Conservation (phyloP, 305 asterid species). For the Salvia sclarea region DNA sequence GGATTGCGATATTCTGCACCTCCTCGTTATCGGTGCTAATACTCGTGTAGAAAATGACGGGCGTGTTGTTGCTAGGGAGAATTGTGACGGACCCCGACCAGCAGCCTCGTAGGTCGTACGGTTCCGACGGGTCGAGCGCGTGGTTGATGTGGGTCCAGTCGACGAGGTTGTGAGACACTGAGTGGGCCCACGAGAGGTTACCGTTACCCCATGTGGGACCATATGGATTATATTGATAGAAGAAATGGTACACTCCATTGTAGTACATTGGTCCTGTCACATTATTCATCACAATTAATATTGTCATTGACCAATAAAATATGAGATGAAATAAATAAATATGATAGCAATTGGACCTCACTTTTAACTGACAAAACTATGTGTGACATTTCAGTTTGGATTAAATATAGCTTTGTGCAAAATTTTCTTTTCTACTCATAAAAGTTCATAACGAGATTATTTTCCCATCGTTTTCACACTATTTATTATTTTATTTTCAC, state of each 20-base stretch:
- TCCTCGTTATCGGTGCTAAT: constrained; percentile 23
- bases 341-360: too few species aligned
- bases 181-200: constrained; percentile 66
- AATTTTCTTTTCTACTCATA: too few species aligned
- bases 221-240: constrained; percentile 70
- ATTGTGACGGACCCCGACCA: constrained; percentile 71
- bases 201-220: constrained; percentile 57
- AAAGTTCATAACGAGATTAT: too few species aligned
- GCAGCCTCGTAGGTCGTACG: constrained; percentile 54
- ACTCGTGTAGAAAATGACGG: constrained; percentile 62
- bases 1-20: constrained; percentile 61
- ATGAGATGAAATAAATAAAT: too few species aligned
- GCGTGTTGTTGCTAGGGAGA: constrained; percentile 41
- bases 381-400: too few species aligned
- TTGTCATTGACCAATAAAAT: too few species aligned
- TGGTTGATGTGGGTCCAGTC: constrained; percentile 56
- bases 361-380: too few species aligned
- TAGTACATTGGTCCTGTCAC: constrained; percentile 58
- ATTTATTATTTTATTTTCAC: too few species aligned
- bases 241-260: constrained; percentile 66
- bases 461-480: too few species aligned
- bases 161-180: constrained; percentile 60
- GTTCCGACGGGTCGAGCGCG: constrained; percentile 50
- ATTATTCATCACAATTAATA: too few species aligned
- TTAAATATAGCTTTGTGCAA: too few species aligned